These are phyloP conservation scores for Polymyxa betae DNA, from an alignment of 208 protist genomes.

Conservation along the genomic window DNA sequence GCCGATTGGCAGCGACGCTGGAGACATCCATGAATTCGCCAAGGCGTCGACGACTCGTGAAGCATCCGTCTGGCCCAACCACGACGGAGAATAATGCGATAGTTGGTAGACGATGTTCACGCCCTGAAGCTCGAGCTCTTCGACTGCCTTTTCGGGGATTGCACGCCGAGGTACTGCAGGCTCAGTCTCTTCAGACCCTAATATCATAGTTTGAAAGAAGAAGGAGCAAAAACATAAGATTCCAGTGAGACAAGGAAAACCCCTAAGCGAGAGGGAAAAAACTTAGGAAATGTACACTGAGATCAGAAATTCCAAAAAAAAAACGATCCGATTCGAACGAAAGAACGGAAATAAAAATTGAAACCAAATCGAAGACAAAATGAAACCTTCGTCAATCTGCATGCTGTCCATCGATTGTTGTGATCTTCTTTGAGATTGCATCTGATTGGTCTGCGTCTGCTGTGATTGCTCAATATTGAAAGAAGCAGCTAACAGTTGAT, in stretches of 20 bases:
- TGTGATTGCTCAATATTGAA: constrained; percentile 51
- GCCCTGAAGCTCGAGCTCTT: constrained; percentile 51
- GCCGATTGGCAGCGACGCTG: neutral
- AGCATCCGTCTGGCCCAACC: neutral
- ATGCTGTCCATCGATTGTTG: neutral
- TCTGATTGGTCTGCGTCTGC: constrained; percentile 27
- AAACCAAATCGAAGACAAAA: neutral
- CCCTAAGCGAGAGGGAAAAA: no score
- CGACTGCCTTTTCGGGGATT: constrained; percentile 36
- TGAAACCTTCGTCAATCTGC: neutral
- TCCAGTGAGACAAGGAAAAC: no score
- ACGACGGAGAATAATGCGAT: neutral
- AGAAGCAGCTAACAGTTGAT: constrained; percentile 42
- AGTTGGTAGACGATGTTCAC: constrained; percentile 45
- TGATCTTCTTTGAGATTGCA: neutral
- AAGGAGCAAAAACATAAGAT: no score
- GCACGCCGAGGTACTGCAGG: neutral
- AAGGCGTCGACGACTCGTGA: neutral
- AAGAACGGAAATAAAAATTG: neutral
- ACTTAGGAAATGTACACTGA: no score
- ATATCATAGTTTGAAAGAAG: no score
- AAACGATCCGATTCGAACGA: neutral
- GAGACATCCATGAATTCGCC: neutral
- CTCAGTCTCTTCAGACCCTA: no score
- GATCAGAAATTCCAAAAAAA: no score